Base-by-base conservation (phyloP, 768 basidiomycete species). In the Boletellus ananas region DNA sequence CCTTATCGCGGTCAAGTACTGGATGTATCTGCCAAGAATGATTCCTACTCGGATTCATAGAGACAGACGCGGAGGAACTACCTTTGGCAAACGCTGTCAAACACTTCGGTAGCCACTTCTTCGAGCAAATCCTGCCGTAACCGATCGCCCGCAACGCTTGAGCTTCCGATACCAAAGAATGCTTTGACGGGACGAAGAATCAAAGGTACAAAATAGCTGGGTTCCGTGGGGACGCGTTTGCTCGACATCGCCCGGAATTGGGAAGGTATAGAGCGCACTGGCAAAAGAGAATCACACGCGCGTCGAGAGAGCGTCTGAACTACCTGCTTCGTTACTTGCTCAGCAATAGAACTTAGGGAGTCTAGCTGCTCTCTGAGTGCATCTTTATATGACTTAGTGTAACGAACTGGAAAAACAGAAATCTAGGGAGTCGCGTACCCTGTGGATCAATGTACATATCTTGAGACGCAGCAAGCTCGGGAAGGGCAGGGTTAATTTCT, bases 241-340 rank as follows among this genome's bases (percentile, higher is more conserved):
- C 79, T 82, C 45, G 87, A 79, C 84, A 85, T 85, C 14, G 90
- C 90, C 45, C 94, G 79, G 59, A 94, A 90, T 59, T 97, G 94
- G 1, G 88, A 85, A 1, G 92, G 91, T 61, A 97, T 89, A 0
- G 89, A 87, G 42, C 90, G 80, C 50, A 97, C 89, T 13, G 87
- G 83, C 27, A 85, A 79, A 38, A 98, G 78, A 8, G 85, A 82
- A 56, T 96, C 94, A 53, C 83, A 86, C 57, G 88, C 92, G n/a
- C 91, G 82, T 52, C 80, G 79, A 16, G 81, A 81, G 23, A 98
- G 72, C 45, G 95, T 84, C 11, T 72, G 62, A 21, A 87, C 66
- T 48, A 95, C 79, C 47, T 89, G 85, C 23, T 64, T 73, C 6
- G 83, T 79, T 50, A 89, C 67, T 3, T 80, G 73, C 13, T 78